phyloP scores from a whole-genome alignment of 108 stramenopile genomes.

The Poteriospumella lacustris region DNA sequence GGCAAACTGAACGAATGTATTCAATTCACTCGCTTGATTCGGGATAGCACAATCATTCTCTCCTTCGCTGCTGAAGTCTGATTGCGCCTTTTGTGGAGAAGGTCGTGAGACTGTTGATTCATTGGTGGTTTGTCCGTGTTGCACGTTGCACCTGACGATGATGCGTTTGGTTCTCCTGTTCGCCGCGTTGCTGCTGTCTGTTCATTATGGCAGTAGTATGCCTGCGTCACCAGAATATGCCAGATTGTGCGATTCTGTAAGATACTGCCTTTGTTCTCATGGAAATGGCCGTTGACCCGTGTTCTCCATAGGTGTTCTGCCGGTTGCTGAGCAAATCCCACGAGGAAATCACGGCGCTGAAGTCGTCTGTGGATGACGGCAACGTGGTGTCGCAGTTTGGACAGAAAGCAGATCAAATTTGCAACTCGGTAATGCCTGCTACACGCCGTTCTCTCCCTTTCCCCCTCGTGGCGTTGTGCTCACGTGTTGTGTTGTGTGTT shows the following conservation, averaged over 20 bases:
- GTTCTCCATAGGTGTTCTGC: not conserved
- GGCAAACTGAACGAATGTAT: too few relatives aligned
- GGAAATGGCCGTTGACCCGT: not conserved
- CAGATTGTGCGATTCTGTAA: not conserved
- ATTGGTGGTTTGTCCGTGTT: too few relatives aligned
- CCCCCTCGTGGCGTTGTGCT: not conserved
- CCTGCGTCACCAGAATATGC: not conserved
- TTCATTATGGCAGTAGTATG: not conserved
- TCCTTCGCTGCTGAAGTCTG: too few relatives aligned
- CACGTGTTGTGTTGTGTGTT: not conserved
- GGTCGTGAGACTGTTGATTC: too few relatives aligned
- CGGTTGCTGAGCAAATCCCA: not conserved
- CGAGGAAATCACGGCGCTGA: constrained; percentile 40
- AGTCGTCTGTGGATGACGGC: constrained; percentile 67
- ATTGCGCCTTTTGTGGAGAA: too few relatives aligned
- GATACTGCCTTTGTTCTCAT: not conserved
- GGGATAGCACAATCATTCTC: too few relatives aligned
- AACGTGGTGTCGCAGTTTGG: constrained; percentile 69
- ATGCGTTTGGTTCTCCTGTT: too few relatives aligned
- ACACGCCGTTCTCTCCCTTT: not conserved
- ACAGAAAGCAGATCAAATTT: constrained; percentile 73
- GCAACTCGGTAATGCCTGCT: constrained; percentile 43
- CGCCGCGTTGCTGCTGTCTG: not conserved
- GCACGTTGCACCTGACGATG: too few relatives aligned
- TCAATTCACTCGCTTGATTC: too few relatives aligned